Conservation (phyloP, 306 rosid genomes). For the Myrica gale region DNA sequence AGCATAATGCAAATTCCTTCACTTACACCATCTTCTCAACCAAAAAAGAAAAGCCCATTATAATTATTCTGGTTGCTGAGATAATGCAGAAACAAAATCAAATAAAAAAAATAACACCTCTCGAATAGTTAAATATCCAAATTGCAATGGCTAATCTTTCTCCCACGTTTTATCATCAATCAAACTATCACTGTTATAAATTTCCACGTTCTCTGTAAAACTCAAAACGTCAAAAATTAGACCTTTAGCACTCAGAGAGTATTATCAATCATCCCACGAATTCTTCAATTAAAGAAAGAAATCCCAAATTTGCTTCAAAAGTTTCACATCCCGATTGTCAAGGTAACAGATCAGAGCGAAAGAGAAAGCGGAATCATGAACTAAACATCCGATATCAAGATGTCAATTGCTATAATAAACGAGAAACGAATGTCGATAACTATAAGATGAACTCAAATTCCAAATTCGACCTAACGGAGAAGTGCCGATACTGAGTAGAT, state of each 20-base stretch:
- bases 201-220: background rate
- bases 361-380: background rate
- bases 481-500: background rate
- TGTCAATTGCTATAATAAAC: too few relatives aligned
- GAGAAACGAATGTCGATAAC: background rate
- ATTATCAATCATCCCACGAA: background rate
- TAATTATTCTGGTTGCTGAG: background rate
- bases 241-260: background rate
- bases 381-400: background rate
- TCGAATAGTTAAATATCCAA: conserved; percentile 3
- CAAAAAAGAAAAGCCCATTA: conserved; percentile 5
- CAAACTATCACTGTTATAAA: background rate
- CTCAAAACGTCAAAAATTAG: background rate
- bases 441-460: background rate
- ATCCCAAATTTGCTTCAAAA: background rate
- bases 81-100: conserved; percentile 4
- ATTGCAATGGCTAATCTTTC: background rate
- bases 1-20: too few relatives aligned
- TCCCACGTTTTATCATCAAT: background rate
- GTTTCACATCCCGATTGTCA: conserved; percentile 3
- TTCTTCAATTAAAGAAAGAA: background rate
- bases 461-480: background rate
- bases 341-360: conserved; percentile 17
- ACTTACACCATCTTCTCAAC: background rate
- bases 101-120: background rate